Base-by-base conservation (phyloP, 2,329 filamentous ascomycete species). In the Trichophyton schoenleinii region DNA sequence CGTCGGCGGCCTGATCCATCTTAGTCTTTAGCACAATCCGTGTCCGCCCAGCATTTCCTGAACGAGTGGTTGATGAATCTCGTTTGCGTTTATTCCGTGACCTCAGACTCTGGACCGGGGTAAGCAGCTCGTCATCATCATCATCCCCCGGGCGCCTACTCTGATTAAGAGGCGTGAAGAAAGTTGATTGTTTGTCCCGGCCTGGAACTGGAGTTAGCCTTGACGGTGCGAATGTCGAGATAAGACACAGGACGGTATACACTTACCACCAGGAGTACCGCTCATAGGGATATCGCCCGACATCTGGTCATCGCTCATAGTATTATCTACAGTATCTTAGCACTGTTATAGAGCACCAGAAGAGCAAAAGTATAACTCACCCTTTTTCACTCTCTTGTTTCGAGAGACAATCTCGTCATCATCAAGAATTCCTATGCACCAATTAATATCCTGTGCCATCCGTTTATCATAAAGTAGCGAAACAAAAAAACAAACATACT, bases 401-500 rank as follows among this genome's bases (percentile, higher is more conserved):
- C 77, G 70, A 58, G 69, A 72, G n/a, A 74, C 65, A 42, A 75
- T 72, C 59, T 78, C 76, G 52, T 80, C 78, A 62, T 78, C 77
- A 63, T 78, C 74, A 62, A 79, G 67, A 34, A 80, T 77, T n/a
- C 73, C 73, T 75, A 61, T 59, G 48, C 6, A 20, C 5, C 20
- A 46, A 48, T 57, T 57, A 31, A 41, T 31, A 9, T 55, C 18
- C n/a, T 20, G 2, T 20, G 20, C 8, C 18, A 25, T 38, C 13
- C 38, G 20, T 28, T 46, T 11, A 36, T 20, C 3, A 7, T 41
- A 25, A 13, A 52, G 41, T 11, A 20, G 48, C 2, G 11, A 13
- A 38, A 38, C 3, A 22, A 22, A 22, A 22, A 22, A 22, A 22
- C 22, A 22, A 22, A 69, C 73, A 63, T 67, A 74, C 78, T 70